Conservation (phyloP, 257 asterid species). For the Solanum etuberosum region DNA sequence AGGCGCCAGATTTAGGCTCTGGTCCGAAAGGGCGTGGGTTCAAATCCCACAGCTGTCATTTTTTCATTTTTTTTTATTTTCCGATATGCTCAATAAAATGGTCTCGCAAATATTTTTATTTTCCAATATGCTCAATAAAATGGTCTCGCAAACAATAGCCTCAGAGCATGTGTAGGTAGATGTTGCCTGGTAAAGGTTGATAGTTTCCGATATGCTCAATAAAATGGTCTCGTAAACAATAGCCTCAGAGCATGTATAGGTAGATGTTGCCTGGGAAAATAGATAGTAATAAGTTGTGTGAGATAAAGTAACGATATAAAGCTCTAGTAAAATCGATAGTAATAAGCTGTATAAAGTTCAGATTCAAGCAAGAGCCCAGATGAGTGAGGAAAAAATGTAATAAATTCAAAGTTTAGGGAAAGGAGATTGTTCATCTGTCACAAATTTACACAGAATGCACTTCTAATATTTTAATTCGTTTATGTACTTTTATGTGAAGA, state of each 20-base stretch:
- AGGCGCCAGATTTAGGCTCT: conserved; percentile 99
- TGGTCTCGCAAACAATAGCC: too few relatives aligned
- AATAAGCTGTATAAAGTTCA: neutral
- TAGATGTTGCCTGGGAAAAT: neutral
- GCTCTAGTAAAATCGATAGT: too few relatives aligned
- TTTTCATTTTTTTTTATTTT: too few relatives aligned
- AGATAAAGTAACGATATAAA: too few relatives aligned
- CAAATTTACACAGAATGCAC: neutral
- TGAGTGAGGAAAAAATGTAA: neutral
- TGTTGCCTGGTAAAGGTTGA: neutral
- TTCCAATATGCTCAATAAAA: too few relatives aligned
- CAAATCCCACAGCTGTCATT: conserved; percentile 97
- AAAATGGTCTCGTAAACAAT: too few relatives aligned
- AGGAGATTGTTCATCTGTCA: neutral
- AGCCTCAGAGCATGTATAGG: neutral
- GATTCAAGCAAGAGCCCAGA: neutral
- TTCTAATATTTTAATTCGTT: neutral
- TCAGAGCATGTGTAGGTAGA: neutral
- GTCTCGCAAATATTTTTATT: too few relatives aligned
- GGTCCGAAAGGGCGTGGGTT: conserved; percentile 99
- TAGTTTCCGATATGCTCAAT: too few relatives aligned
- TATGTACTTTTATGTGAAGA: neutral
- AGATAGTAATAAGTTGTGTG: too few relatives aligned
- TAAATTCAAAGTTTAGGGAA: too few relatives aligned
- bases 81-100: too few relatives aligned